phyloP scores from a whole-genome alignment of 2,329 filamentous ascomycete genomes.

The Xylaria sp. region DNA sequence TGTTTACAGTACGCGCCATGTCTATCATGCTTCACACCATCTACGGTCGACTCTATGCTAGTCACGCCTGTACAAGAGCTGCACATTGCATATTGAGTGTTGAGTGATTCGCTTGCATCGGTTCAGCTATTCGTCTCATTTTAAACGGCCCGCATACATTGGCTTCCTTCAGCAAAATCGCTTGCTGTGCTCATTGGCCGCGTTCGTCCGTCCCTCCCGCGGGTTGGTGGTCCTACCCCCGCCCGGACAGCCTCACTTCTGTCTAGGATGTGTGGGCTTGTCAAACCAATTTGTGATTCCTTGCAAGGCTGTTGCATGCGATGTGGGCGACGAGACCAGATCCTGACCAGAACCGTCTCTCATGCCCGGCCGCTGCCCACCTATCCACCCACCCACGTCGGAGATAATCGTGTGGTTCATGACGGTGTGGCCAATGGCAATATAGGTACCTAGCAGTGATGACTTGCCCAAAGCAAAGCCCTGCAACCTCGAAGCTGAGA shows the following conservation, averaged over 20 bases:
- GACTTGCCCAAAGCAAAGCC: neutral
- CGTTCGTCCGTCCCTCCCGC: constrained; percentile 26
- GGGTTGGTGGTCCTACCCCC: constrained; percentile 36
- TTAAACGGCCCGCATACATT: constrained; percentile 16
- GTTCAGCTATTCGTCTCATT: constrained; percentile 18
- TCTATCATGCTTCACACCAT: too few species aligned
- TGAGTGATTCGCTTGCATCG: constrained; percentile 13
- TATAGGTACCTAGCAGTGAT: neutral
- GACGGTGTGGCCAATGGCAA: constrained; percentile 26
- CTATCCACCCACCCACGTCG: constrained; percentile 39
- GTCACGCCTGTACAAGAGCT: too few species aligned
- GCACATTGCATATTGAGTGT: neutral
- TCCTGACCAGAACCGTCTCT: constrained; percentile 38
- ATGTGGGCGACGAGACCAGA: constrained; percentile 35
- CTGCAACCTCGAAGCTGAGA: constrained; percentile 37
- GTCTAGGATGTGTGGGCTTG: constrained; percentile 37
- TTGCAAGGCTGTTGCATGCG: constrained; percentile 45
- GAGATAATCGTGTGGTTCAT: constrained; percentile 40
- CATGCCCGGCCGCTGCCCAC: too few species aligned
- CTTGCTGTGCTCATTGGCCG: constrained; percentile 17
- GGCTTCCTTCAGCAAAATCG: constrained; percentile 15
- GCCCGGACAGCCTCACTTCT: constrained; percentile 45
- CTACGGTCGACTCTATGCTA: too few species aligned
- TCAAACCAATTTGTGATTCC: constrained; percentile 38
- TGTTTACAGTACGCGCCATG: too few species aligned